Evolutionary conservation across 164 flowering plant genomes (phyloP).

Genomic region (Brasenia schreberi): DNA sequence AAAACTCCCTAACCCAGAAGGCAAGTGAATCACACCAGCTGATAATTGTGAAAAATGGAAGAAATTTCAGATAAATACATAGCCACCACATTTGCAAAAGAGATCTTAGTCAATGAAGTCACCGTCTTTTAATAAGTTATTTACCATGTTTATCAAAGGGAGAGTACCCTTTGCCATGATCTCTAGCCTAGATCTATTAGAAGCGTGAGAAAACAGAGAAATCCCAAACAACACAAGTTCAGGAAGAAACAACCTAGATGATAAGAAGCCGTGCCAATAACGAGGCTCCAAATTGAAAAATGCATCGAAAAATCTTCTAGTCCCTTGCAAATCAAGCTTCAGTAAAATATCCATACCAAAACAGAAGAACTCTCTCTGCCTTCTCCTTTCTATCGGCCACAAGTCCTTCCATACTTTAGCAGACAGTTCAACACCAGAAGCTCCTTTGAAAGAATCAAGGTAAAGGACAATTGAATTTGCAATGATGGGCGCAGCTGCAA

Average conservation of each 20-base stretch:
- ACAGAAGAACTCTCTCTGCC: conserved; percentile 90
- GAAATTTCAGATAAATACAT: not conserved
- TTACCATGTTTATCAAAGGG: conserved; percentile 67
- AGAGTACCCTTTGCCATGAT: conserved; percentile 87
- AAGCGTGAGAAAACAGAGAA: conserved; percentile 73
- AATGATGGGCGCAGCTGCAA: conserved; percentile 82
- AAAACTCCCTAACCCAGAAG: not conserved
- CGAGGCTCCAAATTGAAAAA: conserved; percentile 82
- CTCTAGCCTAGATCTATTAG: conserved; percentile 74
- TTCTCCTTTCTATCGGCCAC: conserved; percentile 80
- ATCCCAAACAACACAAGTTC: conserved; percentile 76
- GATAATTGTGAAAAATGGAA: not conserved
- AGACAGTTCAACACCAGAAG: conserved; percentile 45
- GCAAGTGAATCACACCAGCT: not conserved
- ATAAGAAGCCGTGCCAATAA: conserved; percentile 93
- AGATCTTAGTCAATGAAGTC: conserved; percentile 20
- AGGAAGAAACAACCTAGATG: conserved; percentile 74
- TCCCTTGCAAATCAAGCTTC: conserved; percentile 68
- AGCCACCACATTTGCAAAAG: not conserved
- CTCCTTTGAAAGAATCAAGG: conserved; percentile 31
- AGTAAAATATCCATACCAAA: conserved; percentile 93
- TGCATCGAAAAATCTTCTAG: conserved; percentile 82
- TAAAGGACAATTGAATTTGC: conserved; percentile 56
- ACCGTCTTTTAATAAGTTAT: conserved; percentile 51
- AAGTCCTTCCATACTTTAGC: conserved; percentile 69